phyloP scores from a whole-genome alignment of 768 basidiomycete species.

The Tylopilus sp. region DNA sequence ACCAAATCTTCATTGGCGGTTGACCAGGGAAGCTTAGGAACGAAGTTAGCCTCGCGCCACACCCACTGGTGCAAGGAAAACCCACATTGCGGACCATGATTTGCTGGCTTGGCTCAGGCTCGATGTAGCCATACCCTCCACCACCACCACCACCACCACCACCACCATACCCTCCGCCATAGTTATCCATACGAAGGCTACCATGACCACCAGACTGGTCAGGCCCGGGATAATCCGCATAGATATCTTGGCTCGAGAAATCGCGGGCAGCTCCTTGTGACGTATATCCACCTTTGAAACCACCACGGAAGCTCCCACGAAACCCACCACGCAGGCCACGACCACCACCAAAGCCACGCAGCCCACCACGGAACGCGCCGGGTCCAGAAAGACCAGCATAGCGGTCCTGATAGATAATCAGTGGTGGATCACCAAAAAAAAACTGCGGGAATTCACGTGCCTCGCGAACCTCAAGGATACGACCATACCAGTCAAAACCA shows the following conservation, averaged over 20 bases:
- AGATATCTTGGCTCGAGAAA: conserved; percentile 86
- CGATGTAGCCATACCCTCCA: conserved; percentile 44
- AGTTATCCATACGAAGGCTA: conserved; percentile 35
- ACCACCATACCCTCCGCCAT: conserved; percentile 39
- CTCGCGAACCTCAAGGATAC: conserved; percentile 93
- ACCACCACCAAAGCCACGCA: conserved; percentile 52
- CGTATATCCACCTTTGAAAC: conserved; percentile 57
- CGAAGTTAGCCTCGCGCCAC: neutral
- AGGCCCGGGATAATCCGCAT: conserved; percentile 90
- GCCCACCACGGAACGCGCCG: conserved; percentile 52
- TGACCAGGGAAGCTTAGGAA: conserved; percentile 87
- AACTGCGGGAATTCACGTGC: conserved; percentile 43
- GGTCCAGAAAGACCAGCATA: conserved; percentile 82
- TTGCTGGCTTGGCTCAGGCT: conserved; percentile 89
- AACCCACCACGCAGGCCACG: conserved; percentile 20
- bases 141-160: too few species aligned
- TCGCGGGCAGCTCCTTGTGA: conserved; percentile 50
- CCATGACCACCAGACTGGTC: conserved; percentile 50
- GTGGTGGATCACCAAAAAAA: neutral
- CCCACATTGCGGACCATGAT: conserved; percentile 98
- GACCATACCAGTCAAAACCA: conserved; percentile 96
- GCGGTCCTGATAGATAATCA: conserved; percentile 59
- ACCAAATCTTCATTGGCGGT: conserved; percentile 98
- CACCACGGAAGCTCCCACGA: conserved; percentile 42
- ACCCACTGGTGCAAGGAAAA: conserved; percentile 17